Evolutionary conservation across 345 rosid genomes (phyloP).

Genomic region (Pelargonium nanum): DNA sequence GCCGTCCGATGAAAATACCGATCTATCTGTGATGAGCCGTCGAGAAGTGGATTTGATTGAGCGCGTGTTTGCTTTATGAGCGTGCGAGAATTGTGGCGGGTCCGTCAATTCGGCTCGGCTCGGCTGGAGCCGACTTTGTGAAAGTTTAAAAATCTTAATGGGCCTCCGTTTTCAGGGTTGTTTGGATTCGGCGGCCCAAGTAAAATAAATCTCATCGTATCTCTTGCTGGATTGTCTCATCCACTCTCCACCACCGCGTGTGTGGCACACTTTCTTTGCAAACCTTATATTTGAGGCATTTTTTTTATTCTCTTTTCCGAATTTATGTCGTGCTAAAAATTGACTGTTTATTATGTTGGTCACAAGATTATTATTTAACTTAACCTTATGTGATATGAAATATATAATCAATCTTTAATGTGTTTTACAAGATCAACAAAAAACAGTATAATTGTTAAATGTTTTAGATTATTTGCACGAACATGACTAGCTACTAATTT

Average conservation of each 20-base stretch:
- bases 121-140: constrained; percentile 6
- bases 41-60: constrained; percentile 36
- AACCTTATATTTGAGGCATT: not conserved
- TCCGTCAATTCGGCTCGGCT: constrained; percentile 9
- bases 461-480: too few species aligned
- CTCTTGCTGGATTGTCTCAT: not conserved
- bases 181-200: constrained; percentile 11
- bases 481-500: too few species aligned
- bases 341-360: too few species aligned
- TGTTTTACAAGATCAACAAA: too few species aligned
- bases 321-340: too few species aligned
- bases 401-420: too few species aligned
- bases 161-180: constrained; percentile 7
- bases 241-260: constrained; percentile 1
- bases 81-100: constrained; percentile 19
- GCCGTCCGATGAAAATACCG: constrained; percentile 29
- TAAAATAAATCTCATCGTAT: constrained; percentile 12
- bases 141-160: constrained; percentile 8
- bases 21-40: constrained; percentile 39
- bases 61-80: constrained; percentile 42
- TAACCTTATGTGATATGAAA: too few species aligned
- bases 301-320: not conserved
- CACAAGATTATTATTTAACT: too few species aligned
- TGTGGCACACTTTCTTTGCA: not conserved
- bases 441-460: too few species aligned